A percentile compares a stretch with the other conserved stretches of the same genome.
These are phyloP conservation scores for Verticillium nonalfalfae DNA, from an alignment of 2,329 filamentous ascomycete genomes.

Conservation along the genomic window DNA sequence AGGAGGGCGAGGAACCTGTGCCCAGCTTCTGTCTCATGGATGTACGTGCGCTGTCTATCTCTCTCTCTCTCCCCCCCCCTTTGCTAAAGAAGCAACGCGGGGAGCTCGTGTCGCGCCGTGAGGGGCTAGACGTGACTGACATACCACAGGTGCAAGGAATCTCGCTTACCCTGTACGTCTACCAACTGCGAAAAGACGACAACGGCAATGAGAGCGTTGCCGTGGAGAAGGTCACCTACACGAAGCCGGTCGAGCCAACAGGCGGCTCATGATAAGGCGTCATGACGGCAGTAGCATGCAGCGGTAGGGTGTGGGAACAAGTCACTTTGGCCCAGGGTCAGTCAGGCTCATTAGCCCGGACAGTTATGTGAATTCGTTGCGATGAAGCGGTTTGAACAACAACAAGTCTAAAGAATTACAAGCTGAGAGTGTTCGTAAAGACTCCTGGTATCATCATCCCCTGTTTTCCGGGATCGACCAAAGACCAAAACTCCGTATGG, in stretches of 20 bases:
- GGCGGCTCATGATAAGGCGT: slow-evolving; percentile 38
- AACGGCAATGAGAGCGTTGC: slow-evolving; percentile 73
- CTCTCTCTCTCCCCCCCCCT: neutral
- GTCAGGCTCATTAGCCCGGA: neutral
- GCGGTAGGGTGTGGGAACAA: neutral
- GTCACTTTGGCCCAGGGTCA: too few relatives aligned
- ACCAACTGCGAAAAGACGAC: slow-evolving; percentile 72
- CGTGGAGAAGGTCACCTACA: slow-evolving; percentile 82
- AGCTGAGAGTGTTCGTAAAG: neutral
- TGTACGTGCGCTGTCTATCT: slow-evolving; percentile 51
- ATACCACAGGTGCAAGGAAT: slow-evolving; percentile 78
- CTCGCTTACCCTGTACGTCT: slow-evolving; percentile 91
- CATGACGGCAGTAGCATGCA: neutral
- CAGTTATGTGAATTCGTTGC: neutral
- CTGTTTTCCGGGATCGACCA: neutral
- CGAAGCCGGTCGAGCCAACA: slow-evolving; percentile 62
- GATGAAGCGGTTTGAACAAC: neutral
- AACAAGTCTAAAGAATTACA: neutral
- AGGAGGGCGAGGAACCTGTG: slow-evolving; percentile 63
- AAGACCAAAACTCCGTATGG: neutral
- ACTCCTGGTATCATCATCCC: neutral
- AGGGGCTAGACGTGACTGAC: neutral
- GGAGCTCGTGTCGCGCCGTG: neutral
- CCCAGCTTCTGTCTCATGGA: slow-evolving; percentile 98
- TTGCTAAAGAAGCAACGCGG: too few relatives aligned